Conservation (phyloP, 768 basidiomycete species). For the Suillus sp. region DNA sequence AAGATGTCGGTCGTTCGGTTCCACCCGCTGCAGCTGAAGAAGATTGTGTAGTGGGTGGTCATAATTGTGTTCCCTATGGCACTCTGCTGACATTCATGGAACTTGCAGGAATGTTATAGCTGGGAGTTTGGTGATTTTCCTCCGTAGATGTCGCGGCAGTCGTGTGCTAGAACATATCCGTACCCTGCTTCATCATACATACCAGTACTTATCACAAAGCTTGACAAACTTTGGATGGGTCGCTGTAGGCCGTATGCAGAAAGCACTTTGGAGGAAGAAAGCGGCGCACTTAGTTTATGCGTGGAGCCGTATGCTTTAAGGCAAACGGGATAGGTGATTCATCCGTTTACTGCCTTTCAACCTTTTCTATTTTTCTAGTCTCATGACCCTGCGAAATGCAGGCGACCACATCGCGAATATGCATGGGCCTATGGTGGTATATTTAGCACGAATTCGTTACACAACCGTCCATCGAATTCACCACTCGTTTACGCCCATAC, state of each 20-base stretch:
- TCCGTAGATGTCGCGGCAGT: background rate
- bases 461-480: too few species aligned
- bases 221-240: background rate
- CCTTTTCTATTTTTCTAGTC: background rate
- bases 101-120: conserved; percentile 61
- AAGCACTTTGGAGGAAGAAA: background rate
- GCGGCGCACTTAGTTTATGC: background rate
- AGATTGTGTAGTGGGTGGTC: conserved; percentile 67
- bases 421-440: too few species aligned
- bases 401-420: too few species aligned
- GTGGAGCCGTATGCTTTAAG: background rate
- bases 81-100: background rate
- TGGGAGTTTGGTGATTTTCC: conserved; percentile 66
- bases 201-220: background rate
- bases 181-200: background rate
- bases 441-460: too few species aligned
- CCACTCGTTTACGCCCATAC: too few species aligned
- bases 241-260: background rate
- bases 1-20: conserved; percentile 64
- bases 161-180: background rate
- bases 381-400: background rate
- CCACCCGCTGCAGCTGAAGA: conserved; percentile 54
- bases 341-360: background rate
- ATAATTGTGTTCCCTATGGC: background rate
- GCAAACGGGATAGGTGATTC: background rate